Evolutionary conservation across 805 yeast species (phyloP), one percentile per base, ranked within the genome.

Genomic region (Hanseniaspora mollemarum): DNA sequence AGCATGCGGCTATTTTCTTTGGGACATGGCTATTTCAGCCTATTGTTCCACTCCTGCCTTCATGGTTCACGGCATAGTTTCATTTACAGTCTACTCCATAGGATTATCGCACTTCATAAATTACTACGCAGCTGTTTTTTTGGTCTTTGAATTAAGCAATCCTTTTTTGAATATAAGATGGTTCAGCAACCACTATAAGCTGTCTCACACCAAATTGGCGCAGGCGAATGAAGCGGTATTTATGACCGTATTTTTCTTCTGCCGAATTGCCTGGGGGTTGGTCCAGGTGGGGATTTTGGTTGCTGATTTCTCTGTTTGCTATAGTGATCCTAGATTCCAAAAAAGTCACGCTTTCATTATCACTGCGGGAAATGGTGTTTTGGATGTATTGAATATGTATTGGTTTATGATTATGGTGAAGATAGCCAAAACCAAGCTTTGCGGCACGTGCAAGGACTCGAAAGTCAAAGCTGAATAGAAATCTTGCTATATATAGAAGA

Each of bases 151-250:
- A 68, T 71, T 82, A 51, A 81, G 92, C 37, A 85, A 95, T 15
- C 95, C 96, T 13, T 87, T 87, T 64, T 85, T 87, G 55, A 88
- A 87, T 65, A 62, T 84, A 57, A 80, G 90, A 66, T 87, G 95
- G 95, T 86, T 83, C 64, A 79, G 85, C 18, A 54, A 58, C 42
- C 60, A 64, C 45, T 64, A 56, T 41, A 50, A 57, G 28, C 67
- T 84, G 57, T 73, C 78, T 43, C 72, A 70, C 8, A 39, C n/a
- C 15, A 19, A 36, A 8, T 10, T 35, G 7, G 48, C 48, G 6
- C 37, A 25, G 19, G 58, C 77, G 58, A 85, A 85, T 62, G 92
- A 92, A 1, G 53, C 81, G 10, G 55, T 72, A 19, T 71, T 87
- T 49, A 70, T 87, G 56, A 51, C 70, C 12, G 71, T 79, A 6